A percentile compares a stretch with the other conserved stretches of the same genome.
Conservation (phyloP, 176 grass and related monocot species). For the Eleusine indica region DNA sequence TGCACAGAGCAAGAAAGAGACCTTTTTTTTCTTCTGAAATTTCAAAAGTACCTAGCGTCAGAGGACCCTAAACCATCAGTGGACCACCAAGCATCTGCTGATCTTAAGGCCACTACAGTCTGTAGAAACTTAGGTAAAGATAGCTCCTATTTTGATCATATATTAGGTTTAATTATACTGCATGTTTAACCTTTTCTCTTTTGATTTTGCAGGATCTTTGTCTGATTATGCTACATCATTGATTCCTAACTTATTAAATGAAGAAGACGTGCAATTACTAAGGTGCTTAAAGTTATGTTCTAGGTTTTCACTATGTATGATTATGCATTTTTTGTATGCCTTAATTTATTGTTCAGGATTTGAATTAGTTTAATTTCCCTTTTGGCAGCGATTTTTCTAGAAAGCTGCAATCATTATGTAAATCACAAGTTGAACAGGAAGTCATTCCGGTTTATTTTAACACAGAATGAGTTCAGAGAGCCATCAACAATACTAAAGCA, state of each 20-base stretch:
- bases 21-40: constrained; percentile 88
- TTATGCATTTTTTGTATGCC: constrained; percentile 11
- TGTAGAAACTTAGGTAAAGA: constrained; percentile 85
- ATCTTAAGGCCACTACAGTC: constrained; percentile 48
- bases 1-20: constrained; percentile 95
- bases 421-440: constrained; percentile 51
- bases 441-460: constrained; percentile 61
- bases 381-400: constrained; percentile 81
- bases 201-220: constrained; percentile 71
- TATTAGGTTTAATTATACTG: constrained; percentile 19
- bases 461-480: background rate
- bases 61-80: constrained; percentile 43
- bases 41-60: constrained; percentile 64
- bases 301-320: background rate
- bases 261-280: constrained; percentile 83
- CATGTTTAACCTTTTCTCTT: constrained; percentile 37
- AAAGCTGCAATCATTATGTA: constrained; percentile 65
- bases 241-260: constrained; percentile 80
- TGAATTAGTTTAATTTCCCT: constrained; percentile 29
- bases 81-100: constrained; percentile 40
- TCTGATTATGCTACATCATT: constrained; percentile 74
- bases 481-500: constrained; percentile 17
- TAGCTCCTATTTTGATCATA: constrained; percentile 10
- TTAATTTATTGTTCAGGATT: constrained; percentile 20
- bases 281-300: constrained; percentile 61